phyloP scores from a whole-genome alignment of 116 monocot genomes.

The Cymodocea nodosa region DNA sequence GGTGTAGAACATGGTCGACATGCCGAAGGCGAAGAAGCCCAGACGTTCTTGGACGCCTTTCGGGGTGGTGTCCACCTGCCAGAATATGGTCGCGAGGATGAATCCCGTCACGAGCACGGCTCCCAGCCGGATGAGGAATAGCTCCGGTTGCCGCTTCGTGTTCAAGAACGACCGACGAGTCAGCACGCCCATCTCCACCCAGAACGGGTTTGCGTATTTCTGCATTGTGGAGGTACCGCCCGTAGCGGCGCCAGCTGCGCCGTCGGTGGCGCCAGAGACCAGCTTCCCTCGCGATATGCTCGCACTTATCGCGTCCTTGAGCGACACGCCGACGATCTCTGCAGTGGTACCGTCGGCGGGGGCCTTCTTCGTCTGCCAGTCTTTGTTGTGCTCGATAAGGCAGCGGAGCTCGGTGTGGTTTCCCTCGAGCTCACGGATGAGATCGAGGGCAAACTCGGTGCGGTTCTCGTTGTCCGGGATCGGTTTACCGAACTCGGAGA shows the following conservation, averaged over 20 bases:
- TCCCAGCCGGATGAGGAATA: slow-evolving; percentile 45
- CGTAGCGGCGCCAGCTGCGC: slow-evolving; percentile 22
- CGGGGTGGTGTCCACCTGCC: slow-evolving; percentile 49
- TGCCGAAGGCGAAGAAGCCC: slow-evolving; percentile 75
- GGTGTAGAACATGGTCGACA: slow-evolving; percentile 85
- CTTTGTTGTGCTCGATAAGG: slow-evolving; percentile 36
- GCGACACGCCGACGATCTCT: slow-evolving; percentile 9
- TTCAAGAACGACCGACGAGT: slow-evolving; percentile 40
- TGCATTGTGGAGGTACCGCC: slow-evolving; percentile 17
- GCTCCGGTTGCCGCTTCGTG: slow-evolving; percentile 52
- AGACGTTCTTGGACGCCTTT: slow-evolving; percentile 66
- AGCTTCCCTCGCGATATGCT: slow-evolving; percentile 79
- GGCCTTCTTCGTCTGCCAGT: slow-evolving; percentile 10
- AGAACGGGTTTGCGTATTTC: slow-evolving; percentile 65
- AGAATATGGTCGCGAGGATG: slow-evolving; percentile 82
- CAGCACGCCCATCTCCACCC: slow-evolving; percentile 52
- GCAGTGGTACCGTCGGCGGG: not conserved
- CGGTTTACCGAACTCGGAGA: slow-evolving; percentile 51
- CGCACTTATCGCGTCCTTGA: slow-evolving; percentile 60
- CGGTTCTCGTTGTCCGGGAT: slow-evolving; percentile 51
- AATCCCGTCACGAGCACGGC: slow-evolving; percentile 54
- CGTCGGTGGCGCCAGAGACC: slow-evolving; percentile 43
- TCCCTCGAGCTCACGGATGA: slow-evolving; percentile 56
- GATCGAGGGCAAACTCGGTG: slow-evolving; percentile 70
- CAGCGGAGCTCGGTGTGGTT: slow-evolving; percentile 12